Percentiles rank a stretch among this genome's conserved stretches.
Conservation (phyloP, 2,329 filamentous ascomycete species). For the Aspergillus ruber region DNA sequence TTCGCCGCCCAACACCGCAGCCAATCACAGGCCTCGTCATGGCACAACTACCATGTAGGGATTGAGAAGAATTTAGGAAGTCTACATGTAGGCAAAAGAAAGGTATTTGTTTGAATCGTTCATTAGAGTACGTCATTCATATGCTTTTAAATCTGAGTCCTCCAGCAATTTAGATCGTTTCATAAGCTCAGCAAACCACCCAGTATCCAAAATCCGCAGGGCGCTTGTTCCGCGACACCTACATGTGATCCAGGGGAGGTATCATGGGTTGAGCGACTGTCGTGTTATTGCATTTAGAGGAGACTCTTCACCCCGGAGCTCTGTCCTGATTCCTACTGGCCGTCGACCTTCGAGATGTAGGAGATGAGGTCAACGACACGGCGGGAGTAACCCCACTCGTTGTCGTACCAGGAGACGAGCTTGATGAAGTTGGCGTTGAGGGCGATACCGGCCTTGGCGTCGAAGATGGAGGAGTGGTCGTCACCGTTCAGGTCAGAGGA, state of each 20-base stretch:
- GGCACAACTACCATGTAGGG: too few relatives aligned
- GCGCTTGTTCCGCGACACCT: not conserved
- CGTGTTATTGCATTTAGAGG: constrained; percentile 18
- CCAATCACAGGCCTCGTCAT: constrained; percentile 3
- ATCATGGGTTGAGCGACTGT: not conserved
- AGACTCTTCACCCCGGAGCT: constrained; percentile 26
- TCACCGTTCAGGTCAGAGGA: constrained; percentile 92
- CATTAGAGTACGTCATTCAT: not conserved
- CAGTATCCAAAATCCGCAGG: not conserved
- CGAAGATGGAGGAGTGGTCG: constrained; percentile 93
- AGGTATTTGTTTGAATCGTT: not conserved
- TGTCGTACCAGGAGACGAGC: constrained; percentile 97
- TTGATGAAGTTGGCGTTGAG: constrained; percentile 99
- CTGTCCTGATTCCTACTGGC: constrained; percentile 37
- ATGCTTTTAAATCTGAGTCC: not conserved
- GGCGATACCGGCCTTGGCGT: constrained; percentile 97
- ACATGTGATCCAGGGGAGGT: not conserved
- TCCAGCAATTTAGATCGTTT: not conserved
- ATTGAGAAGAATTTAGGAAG: too few relatives aligned
- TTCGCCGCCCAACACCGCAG: constrained; percentile 2
- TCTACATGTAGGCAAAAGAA: too few relatives aligned
- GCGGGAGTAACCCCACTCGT: constrained; percentile 99
- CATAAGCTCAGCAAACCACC: not conserved
- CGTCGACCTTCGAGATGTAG: constrained; percentile 73
- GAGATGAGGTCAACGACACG: constrained; percentile 74